These are phyloP conservation scores for Populus euphratica DNA, from an alignment of 345 rosid genomes.

Conservation along the genomic window DNA sequence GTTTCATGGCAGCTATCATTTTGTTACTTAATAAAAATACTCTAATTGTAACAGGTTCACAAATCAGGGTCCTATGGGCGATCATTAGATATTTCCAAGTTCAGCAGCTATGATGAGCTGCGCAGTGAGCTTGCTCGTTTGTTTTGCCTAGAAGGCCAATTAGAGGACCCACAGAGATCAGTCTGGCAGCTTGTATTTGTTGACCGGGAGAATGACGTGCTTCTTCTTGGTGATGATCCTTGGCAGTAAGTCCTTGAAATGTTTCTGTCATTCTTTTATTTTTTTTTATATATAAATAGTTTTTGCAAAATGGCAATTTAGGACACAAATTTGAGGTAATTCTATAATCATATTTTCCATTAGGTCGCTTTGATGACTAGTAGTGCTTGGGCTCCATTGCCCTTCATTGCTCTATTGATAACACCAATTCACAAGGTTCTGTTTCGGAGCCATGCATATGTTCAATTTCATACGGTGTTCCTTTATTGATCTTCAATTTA, in stretches of 20 bases:
- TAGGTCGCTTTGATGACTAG: too few relatives aligned
- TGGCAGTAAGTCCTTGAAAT: constrained; percentile 59
- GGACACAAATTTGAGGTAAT: not conserved
- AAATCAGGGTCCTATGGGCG: constrained; percentile 76
- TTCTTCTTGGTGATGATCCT: constrained; percentile 91
- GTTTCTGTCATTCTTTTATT: not conserved
- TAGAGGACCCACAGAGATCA: constrained; percentile 81
- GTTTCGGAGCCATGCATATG: too few relatives aligned
- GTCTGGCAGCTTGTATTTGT: constrained; percentile 98
- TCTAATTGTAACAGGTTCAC: constrained; percentile 42
- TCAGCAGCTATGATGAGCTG: constrained; percentile 85
- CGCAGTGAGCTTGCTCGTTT: constrained; percentile 72
- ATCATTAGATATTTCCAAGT: constrained; percentile 76
- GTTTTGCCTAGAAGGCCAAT: constrained; percentile 76
- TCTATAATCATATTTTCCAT: not conserved
- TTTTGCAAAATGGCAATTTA: not conserved
- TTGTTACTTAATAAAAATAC: not conserved
- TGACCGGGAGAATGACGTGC: constrained; percentile 84
- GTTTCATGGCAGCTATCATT: not conserved
- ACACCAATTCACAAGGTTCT: too few relatives aligned
- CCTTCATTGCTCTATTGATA: too few relatives aligned
- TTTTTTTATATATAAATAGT: not conserved
- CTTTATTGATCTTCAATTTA: too few relatives aligned
- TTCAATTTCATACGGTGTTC: too few relatives aligned
- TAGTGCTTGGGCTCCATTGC: too few relatives aligned